Conservation (phyloP, 257 asterid genomes). For the Przewalskia tangutica region DNA sequence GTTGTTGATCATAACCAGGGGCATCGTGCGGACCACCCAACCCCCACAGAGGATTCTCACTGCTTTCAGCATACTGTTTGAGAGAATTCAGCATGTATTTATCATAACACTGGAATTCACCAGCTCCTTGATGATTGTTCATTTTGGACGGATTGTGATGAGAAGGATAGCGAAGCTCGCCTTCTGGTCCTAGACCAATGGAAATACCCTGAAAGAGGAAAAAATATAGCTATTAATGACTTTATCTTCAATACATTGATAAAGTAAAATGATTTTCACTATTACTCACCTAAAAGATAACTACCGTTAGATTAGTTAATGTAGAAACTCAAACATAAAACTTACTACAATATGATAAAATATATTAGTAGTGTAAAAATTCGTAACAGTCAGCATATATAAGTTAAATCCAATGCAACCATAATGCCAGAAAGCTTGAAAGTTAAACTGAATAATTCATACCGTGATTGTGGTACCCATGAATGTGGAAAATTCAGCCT, state of each 20-base stretch:
- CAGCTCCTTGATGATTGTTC: conserved; percentile 34
- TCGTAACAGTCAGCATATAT: background rate
- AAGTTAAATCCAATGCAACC: background rate
- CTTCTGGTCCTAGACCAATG: conserved; percentile 83
- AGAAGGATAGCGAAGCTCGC: conserved; percentile 83
- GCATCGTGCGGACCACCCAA: conserved; percentile 79
- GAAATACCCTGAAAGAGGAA: conserved; percentile 48
- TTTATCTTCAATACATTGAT: background rate
- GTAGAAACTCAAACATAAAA: background rate
- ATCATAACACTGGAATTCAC: conserved; percentile 87
- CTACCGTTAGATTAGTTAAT: background rate
- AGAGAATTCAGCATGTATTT: conserved; percentile 51
- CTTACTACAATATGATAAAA: background rate
- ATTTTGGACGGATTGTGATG: conserved; percentile 25
- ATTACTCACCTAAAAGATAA: background rate
- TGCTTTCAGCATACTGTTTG: conserved; percentile 42
- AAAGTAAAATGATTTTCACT: no score
- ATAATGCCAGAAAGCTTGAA: background rate
- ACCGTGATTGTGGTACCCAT: conserved; percentile 75
- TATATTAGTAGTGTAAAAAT: background rate
- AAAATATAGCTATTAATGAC: background rate
- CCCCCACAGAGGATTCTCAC: conserved; percentile 74
- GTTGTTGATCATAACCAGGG: conserved; percentile 32
- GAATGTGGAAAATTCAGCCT: conserved; percentile 41
- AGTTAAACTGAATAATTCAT: conserved; percentile 8